Conservation (phyloP, 345 rosid genomes). For the Angophora floribunda region DNA sequence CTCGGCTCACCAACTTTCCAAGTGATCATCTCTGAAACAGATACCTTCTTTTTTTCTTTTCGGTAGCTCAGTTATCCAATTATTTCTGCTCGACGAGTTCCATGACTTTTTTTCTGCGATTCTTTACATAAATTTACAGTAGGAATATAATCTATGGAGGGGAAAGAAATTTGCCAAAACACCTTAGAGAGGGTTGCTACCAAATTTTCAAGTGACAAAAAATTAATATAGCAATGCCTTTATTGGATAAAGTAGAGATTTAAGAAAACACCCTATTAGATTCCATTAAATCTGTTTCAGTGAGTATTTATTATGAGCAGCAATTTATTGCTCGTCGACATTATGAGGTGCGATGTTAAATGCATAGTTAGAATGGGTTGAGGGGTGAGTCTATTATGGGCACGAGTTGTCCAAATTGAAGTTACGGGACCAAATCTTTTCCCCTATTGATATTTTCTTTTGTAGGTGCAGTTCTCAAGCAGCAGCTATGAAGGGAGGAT, state of each 20-base stretch:
- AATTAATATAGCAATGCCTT: neutral
- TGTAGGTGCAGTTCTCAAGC: slow-evolving; percentile 37
- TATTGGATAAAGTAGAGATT: neutral
- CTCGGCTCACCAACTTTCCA: slow-evolving; percentile 7
- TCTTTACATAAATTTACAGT: neutral
- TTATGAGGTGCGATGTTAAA: neutral
- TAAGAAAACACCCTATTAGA: neutral
- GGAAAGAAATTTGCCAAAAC: neutral
- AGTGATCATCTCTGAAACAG: slow-evolving; percentile 14
- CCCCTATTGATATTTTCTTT: neutral
- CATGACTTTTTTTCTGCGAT: neutral
- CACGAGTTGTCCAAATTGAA: neutral
- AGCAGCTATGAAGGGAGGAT: slow-evolving; percentile 40
- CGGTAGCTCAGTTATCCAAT: neutral
- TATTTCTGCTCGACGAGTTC: neutral
- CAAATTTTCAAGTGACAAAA: neutral
- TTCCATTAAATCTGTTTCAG: neutral
- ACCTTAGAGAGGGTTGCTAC: neutral
- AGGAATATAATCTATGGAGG: neutral
- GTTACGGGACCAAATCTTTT: neutral
- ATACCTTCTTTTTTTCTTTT: neutral
- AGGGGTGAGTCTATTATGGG: neutral
- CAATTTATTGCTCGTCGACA: neutral
- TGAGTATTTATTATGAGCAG: neutral
- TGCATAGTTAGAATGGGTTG: neutral